Conservation (phyloP, 2,329 filamentous ascomycete species). For the Apiospora phragmitis region DNA sequence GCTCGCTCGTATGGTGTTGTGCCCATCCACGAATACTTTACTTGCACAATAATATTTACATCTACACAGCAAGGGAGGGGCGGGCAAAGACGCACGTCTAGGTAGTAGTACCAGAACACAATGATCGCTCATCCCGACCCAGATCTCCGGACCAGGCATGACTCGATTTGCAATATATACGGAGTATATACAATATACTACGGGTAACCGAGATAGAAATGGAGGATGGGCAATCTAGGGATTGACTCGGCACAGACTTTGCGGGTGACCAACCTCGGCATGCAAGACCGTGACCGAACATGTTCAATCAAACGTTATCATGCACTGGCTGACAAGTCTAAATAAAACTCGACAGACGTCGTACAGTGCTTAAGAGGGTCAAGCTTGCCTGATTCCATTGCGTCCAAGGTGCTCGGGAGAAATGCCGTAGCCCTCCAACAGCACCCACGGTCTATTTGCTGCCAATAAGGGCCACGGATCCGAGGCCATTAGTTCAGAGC, state of each 20-base stretch:
- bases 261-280: not conserved
- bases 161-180: not conserved
- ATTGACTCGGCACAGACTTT: slow-evolving; percentile 1
- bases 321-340: not conserved
- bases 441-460: not conserved
- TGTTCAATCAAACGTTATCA: not conserved
- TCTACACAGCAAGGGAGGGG: not conserved
- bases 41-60: not conserved
- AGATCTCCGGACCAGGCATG: not conserved
- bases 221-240: not conserved
- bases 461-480: not conserved
- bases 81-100: not conserved
- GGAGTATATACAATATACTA: too few species aligned
- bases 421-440: not conserved
- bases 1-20: not conserved
- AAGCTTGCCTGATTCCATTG: not conserved
- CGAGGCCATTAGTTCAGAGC: too few species aligned
- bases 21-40: not conserved
- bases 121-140: not conserved
- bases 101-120: not conserved
- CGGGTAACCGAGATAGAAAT: not conserved
- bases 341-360: not conserved
- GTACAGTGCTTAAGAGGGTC: not conserved
- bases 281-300: not conserved
- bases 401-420: not conserved